Evolutionary conservation across 2,329 filamentous ascomycete genomes (phyloP), one percentile per base, ranked within the genome.

Genomic region (Raffaelea albimanens): DNA sequence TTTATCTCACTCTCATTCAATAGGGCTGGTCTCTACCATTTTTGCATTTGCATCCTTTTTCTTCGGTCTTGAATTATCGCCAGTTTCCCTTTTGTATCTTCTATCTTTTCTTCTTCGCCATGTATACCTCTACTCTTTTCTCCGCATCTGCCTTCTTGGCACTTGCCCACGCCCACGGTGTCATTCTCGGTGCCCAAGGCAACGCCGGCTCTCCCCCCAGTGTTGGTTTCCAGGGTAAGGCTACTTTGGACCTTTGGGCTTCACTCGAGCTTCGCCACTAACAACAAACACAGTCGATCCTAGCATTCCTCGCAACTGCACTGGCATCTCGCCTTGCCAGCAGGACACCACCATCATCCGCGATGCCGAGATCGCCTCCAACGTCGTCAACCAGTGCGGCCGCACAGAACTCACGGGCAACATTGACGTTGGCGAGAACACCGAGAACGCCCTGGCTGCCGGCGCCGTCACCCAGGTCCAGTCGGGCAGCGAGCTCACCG

Each of bases 291-390:
- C 50, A 72, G 70, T 81, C 47, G 68, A 77, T 53, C 61, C 70
- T 36, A 62, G 60, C 49, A 67, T 79, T 53, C 75, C 79, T 4
- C 44, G 54, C 7, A 56, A 56, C 51, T 56, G 54, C 52, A 53
- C 52, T 1, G 21, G 34, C 20, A 53, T 53, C 47, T 50, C 46
- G 38, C 54, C 54, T 5, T 56, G 54, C 48, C 54, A 56, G 57
- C 75, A 77, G 53, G 80, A 83, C 51, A 68, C 78, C 8, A 81
- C 77, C 40, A 70, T 82, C 55, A 83, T 83, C 61, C 69, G 71
- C 39, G 74, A 79, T 48, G 70, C 70, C 7, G 68, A 78, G 65
- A 71, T 76, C 53, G 51, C 56, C 3, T 62, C 66, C 49, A 75
- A 75, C 54, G 58, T 72, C 3, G 76, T 77, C 40, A 78, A 75